Base-by-base conservation (phyloP, 345 rosid species). In the Gynandropsis gynandra region DNA sequence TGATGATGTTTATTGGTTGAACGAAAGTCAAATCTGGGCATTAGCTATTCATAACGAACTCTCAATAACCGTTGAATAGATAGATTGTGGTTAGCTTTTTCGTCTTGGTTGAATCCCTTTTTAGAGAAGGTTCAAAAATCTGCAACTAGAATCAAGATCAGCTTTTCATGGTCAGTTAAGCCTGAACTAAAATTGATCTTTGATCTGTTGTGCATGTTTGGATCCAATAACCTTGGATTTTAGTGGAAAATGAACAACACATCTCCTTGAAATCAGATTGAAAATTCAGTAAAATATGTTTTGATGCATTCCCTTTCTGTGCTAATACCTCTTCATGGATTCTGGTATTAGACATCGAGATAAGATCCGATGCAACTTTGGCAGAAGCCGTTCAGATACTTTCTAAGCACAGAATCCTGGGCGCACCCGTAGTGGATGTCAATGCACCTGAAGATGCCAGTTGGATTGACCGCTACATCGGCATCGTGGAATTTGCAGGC, bases 381-480 rank as follows among this genome's bases (percentile, higher is more conserved):
- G 88, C 90, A 3, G 99, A 92, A 60, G 95, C 97, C 24, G 99
- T 88, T 57, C 65, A 74, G 42, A 71, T 78, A 43, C 77, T 93
- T 15, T 77, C 95, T 7, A 72, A 78, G 29, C 67, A 75, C 62
- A 81, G 67, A 58, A 66, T 93, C 53, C 74, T 85, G 24, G 81
- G 99, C 6, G 94, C 95, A 1, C 97, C 99, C 2, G 93, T 88
- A 53, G 78, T 85, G 50, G 70, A 88, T 68, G 99, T 83, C 20
- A 76, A 83, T 64, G 97, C 94, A 0, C 78, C 89, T 10, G 74
- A 75, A 58, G 95, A 85, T 59, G 90, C 95, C 9, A 72, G 68
- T 49, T 93, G 99, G 99, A 83, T 93, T 27, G 99, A 93, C 49
- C 72, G 93, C 47, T 93, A 93, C 71, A 67, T 88, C 42, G 99